Percentiles rank a stretch among this genome's conserved stretches.
Evolutionary conservation across 345 rosid species (phyloP).

Genomic region (Pelargonium nanum): DNA sequence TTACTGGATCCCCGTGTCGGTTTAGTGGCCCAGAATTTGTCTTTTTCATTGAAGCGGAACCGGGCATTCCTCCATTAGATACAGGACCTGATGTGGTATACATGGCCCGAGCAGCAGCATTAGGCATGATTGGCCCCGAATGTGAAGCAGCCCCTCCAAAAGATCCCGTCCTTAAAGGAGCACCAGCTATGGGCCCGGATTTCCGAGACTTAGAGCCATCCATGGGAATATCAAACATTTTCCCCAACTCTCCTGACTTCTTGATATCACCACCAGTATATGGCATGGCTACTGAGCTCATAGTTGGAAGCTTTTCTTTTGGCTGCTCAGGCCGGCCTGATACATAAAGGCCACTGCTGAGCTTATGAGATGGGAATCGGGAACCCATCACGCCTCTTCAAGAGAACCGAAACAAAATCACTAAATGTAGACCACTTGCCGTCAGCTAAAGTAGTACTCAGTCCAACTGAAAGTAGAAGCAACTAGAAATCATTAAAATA

Average conservation of each 20-base stretch:
- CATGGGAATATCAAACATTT: slow-evolving; percentile 82
- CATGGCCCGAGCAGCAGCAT: slow-evolving; percentile 62
- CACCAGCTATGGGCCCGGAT: slow-evolving; percentile 82
- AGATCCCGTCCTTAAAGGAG: slow-evolving; percentile 82
- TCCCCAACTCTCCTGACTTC: slow-evolving; percentile 85
- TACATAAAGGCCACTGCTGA: slow-evolving; percentile 81
- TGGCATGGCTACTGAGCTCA: slow-evolving; percentile 87
- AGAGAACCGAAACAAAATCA: slow-evolving; percentile 7
- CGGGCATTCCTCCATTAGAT: slow-evolving; percentile 40
- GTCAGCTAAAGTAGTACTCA: too few relatives aligned
- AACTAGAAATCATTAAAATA: too few relatives aligned
- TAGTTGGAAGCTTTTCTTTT: slow-evolving; percentile 73
- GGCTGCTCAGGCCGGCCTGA: slow-evolving; percentile 92
- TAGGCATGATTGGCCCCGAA: slow-evolving; percentile 77
- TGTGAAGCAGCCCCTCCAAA: slow-evolving; percentile 75
- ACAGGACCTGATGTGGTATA: slow-evolving; percentile 57
- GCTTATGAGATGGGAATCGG: slow-evolving; percentile 83
- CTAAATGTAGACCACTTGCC: background rate
- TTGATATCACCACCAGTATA: slow-evolving; percentile 92
- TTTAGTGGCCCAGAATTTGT: slow-evolving; percentile 88
- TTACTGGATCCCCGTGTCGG: slow-evolving; percentile 81
- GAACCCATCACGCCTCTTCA: slow-evolving; percentile 54
- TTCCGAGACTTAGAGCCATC: slow-evolving; percentile 73
- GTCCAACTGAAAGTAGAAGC: background rate
- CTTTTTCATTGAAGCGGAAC: slow-evolving; percentile 78